Evolutionary conservation across 192 early-diverging fungal species (phyloP).

Genomic region (Entomortierella lignicola): DNA sequence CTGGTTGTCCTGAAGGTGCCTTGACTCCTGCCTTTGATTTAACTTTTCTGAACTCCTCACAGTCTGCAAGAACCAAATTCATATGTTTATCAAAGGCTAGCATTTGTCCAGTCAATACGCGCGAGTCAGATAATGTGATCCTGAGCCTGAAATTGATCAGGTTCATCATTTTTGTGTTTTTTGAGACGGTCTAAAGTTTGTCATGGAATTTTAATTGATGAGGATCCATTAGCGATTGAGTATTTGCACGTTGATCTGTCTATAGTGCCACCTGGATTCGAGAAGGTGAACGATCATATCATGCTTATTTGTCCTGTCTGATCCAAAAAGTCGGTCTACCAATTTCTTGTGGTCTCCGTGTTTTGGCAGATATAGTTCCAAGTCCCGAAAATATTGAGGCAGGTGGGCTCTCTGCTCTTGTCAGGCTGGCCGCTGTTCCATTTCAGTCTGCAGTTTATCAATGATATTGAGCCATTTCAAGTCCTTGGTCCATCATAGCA

Average conservation of each 20-base stretch:
- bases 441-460: too few species aligned
- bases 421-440: too few species aligned
- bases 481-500: too few species aligned
- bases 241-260: neutral
- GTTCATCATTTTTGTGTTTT: slow-evolving; percentile 90
- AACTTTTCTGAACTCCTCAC: slow-evolving; percentile 95
- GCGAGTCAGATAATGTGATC: slow-evolving; percentile 91
- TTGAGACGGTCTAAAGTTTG: slow-evolving; percentile 65
- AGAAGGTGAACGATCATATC: too few species aligned
- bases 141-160: slow-evolving; percentile 95
- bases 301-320: too few species aligned
- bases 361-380: too few species aligned
- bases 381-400: too few species aligned
- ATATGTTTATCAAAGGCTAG: slow-evolving; percentile 99
- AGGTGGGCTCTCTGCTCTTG: too few species aligned
- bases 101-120: slow-evolving; percentile 97
- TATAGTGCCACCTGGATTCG: too few species aligned
- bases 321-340: too few species aligned
- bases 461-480: too few species aligned
- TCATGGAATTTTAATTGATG: neutral
- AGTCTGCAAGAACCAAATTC: slow-evolving; percentile 98
- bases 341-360: too few species aligned
- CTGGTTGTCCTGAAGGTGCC: slow-evolving; percentile 57
- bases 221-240: neutral
- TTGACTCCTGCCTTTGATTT: slow-evolving; percentile 77